Percentiles rank a stretch among this genome's conserved stretches.
These are phyloP conservation scores for Tuber umbilicatum DNA, from an alignment of 495 filamentous ascomycete genomes.

Conservation along the genomic window DNA sequence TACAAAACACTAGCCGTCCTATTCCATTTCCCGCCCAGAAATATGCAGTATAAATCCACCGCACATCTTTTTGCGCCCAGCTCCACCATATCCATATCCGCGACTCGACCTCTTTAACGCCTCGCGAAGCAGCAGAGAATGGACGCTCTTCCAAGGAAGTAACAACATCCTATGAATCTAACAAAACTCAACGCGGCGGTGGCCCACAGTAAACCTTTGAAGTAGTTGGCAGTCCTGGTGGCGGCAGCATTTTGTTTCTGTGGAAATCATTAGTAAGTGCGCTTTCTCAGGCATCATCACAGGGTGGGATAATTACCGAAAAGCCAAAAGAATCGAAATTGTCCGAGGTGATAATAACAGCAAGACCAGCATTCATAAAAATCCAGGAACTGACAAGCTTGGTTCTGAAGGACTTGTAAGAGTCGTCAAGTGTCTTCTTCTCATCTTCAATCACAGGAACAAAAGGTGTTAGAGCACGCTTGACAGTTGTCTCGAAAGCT, in stretches of 20 bases:
- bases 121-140: constrained; percentile 90
- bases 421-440: constrained; percentile 86
- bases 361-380: constrained; percentile 82
- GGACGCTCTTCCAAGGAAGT: constrained; percentile 89
- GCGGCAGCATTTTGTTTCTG: constrained; percentile 48
- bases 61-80: not conserved
- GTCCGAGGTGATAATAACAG: constrained; percentile 85
- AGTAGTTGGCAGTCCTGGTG: constrained; percentile 75
- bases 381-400: constrained; percentile 87
- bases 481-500: constrained; percentile 93
- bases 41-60: not conserved
- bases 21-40: not conserved
- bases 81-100: not conserved
- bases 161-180: constrained; percentile 84
- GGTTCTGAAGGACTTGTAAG: constrained; percentile 98
- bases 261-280: constrained; percentile 44
- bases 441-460: constrained; percentile 65
- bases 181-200: constrained; percentile 76
- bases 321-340: constrained; percentile 76
- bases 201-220: constrained; percentile 83
- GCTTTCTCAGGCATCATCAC: constrained; percentile 14
- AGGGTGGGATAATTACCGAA: constrained; percentile 56
- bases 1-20: not conserved
- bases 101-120: constrained; percentile 51
- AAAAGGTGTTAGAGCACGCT: constrained; percentile 80